Evolutionary conservation across 495 filamentous ascomycete species (phyloP).

Genomic region (Penicillium chermesinum): DNA sequence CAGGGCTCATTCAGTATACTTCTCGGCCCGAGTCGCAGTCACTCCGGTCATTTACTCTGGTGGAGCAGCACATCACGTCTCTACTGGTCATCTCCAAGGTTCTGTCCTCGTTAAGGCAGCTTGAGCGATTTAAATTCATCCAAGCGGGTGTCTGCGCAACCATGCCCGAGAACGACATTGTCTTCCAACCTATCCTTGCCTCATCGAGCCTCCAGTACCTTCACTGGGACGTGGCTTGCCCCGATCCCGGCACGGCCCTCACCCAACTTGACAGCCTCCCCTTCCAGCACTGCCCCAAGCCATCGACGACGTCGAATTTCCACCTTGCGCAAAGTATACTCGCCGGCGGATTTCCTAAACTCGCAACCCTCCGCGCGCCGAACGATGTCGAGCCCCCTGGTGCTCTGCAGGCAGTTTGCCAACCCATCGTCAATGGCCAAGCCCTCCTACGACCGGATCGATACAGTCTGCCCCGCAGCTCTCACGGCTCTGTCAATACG

Average conservation of each 20-base stretch:
- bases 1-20: constrained; percentile 69
- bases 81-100: constrained; percentile 70
- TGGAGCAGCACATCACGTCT: constrained; percentile 62
- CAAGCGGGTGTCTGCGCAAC: constrained; percentile 57
- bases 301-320: constrained; percentile 53
- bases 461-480: constrained; percentile 45
- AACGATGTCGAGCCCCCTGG: constrained; percentile 65
- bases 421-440: constrained; percentile 47
- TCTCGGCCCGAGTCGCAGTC: constrained; percentile 50
- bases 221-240: constrained; percentile 75
- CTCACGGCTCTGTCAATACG: constrained; percentile 41
- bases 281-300: constrained; percentile 33
- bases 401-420: constrained; percentile 64
- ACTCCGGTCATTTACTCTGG: constrained; percentile 56
- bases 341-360: constrained; percentile 62
- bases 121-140: constrained; percentile 65
- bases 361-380: constrained; percentile 64
- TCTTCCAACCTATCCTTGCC: constrained; percentile 65
- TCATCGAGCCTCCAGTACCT: constrained; percentile 61
- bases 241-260: constrained; percentile 36
- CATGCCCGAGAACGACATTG: constrained; percentile 52
- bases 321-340: constrained; percentile 70
- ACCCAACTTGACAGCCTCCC: constrained; percentile 37
- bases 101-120: constrained; percentile 56
- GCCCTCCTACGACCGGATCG: constrained; percentile 46